phyloP scores from a whole-genome alignment of 1,284 basidiomycete species.

The Malassezia obtusa region DNA sequence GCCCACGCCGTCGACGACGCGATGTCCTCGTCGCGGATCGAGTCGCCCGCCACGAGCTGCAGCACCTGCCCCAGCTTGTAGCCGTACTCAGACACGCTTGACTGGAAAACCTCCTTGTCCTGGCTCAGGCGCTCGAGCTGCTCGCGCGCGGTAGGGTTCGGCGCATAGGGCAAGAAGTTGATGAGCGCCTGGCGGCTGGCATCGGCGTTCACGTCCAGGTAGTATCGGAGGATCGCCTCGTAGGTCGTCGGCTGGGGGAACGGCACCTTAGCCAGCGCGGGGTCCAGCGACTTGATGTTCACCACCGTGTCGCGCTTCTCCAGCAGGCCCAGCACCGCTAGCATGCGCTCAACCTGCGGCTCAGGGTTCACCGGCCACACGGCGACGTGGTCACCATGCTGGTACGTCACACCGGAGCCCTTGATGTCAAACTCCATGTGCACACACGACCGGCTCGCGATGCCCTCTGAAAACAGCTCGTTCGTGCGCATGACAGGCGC shows the following conservation, averaged over 20 bases:
- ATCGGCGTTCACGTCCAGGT: slow-evolving; percentile 86
- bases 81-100: slow-evolving; percentile 66
- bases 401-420: slow-evolving; percentile 92
- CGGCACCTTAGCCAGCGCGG: slow-evolving; percentile 92
- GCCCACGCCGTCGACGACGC: slow-evolving; percentile 69
- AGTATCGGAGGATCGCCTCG: slow-evolving; percentile 83
- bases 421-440: slow-evolving; percentile 91
- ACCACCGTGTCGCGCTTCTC: slow-evolving; percentile 64
- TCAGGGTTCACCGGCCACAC: slow-evolving; percentile 95
- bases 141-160: slow-evolving; percentile 64
- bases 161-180: slow-evolving; percentile 75
- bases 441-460: slow-evolving; percentile 76
- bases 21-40: slow-evolving; percentile 54
- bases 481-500: slow-evolving; percentile 67
- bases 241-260: slow-evolving; percentile 97
- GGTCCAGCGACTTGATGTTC: slow-evolving; percentile 82
- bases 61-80: slow-evolving; percentile 85
- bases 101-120: slow-evolving; percentile 76
- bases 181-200: slow-evolving; percentile 88
- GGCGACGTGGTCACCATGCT: slow-evolving; percentile 94
- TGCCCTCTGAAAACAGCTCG: slow-evolving; percentile 68
- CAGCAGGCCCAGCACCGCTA: slow-evolving; percentile 72
- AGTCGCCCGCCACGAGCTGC: slow-evolving; percentile 70
- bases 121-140: slow-evolving; percentile 68
- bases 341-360: slow-evolving; percentile 75